These are phyloP conservation scores for Phalaenopsis equestris DNA, from an alignment of 106 monocot genomes.

Conservation along the genomic window DNA sequence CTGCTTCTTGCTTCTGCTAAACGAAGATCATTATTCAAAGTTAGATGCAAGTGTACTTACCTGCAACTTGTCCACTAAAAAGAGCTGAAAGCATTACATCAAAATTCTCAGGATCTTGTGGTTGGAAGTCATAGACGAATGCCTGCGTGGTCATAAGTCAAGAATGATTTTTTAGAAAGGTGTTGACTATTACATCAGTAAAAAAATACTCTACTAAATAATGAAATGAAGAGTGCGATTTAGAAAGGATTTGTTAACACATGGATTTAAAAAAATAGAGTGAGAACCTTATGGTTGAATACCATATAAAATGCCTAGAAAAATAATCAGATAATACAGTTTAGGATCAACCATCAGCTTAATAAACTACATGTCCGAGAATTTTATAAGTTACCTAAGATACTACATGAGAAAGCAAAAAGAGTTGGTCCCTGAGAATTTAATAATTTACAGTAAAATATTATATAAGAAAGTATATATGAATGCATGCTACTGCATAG, in stretches of 20 bases:
- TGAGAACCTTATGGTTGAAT: neutral
- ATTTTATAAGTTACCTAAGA: no score
- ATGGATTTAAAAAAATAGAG: neutral
- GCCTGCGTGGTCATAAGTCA: slow-evolving; percentile 27
- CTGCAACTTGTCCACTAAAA: slow-evolving; percentile 39
- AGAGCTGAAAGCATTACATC: slow-evolving; percentile 42
- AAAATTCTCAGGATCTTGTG: slow-evolving; percentile 62
- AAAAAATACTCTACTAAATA: neutral
- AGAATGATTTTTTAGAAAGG: neutral
- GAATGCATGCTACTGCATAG: no score
- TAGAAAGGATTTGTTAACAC: neutral
- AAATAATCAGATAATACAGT: neutral
- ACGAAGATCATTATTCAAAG: neutral
- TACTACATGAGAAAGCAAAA: no score
- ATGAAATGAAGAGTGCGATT: neutral
- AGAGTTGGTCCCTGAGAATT: no score
- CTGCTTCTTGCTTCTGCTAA: neutral
- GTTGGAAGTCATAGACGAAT: slow-evolving; percentile 81
- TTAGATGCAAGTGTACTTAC: slow-evolving; percentile 10
- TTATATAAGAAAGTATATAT: no score
- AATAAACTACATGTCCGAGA: no score
- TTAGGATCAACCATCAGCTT: no score
- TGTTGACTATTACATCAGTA: neutral
- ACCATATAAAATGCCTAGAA: neutral
- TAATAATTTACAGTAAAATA: no score